Base-by-base conservation (phyloP, 352 stramenopile species). In the Poterioochromonas sp. region DNA sequence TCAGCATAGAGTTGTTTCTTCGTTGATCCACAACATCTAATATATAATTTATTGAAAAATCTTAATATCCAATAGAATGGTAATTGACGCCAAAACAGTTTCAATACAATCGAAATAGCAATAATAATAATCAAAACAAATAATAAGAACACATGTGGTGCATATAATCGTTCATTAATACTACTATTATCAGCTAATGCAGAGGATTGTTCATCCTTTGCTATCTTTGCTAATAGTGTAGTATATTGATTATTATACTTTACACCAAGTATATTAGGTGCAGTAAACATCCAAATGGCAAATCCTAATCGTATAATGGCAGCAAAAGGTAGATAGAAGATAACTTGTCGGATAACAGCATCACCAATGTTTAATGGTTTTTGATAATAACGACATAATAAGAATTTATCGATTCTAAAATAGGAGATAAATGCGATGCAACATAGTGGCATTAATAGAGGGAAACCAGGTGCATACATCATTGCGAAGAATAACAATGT, bases 81-180 rank as follows among this genome's bases (percentile, higher is more conserved):
- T 26, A 69, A n/a, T 26, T 39, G 29, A 8, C 15, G 15, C 15
- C 3, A 29, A 12, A 40, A 73, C 63, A 73, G 29, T 35, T 35
- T 54, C 1, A 74, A 35, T 3, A 54, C 8, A 39, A 74, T 54
- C 3, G 12, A 35, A 39, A 37, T 37, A 54, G 40, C 29, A 54
- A 74, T 39, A 37, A 74, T 39, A 37, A 74, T 1, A 15, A 73
- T 26, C 35, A 73, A 44, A 3, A 74, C 29, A 54, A 74, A 74
- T 32, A 74, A 39, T 37, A 37, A 37, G 53, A 74, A 74, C 20
- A 54, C 43, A 54, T 74, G 49, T 18, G 39, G 3, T 39, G 0
- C 0, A 8, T 34, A 58, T 12, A 74, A 1, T 53, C 65, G 65
- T 39, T 74, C 65, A 39, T 35, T 35, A 54, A 35, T n/a, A n/a